A percentile compares a stretch with the other conserved stretches of the same genome.
phyloP scores from a whole-genome alignment of 805 yeast species.

The Starmera dryadoides region DNA sequence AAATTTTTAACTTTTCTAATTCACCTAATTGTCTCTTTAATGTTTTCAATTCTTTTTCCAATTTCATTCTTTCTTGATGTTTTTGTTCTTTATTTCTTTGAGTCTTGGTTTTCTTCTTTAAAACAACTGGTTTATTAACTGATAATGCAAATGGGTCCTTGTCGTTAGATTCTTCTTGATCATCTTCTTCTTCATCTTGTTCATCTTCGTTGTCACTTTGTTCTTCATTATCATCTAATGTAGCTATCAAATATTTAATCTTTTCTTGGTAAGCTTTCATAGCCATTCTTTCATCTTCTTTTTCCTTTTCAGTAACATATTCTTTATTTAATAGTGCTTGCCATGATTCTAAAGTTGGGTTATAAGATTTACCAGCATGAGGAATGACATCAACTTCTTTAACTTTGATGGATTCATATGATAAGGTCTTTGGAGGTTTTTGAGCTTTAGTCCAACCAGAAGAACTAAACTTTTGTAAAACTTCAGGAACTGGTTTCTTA shows the following conservation, averaged over 20 bases:
- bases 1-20: constrained; percentile 38
- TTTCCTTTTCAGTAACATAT: constrained; percentile 53
- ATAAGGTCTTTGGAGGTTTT: constrained; percentile 47
- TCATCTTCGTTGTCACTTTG: constrained; percentile 31
- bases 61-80: constrained; percentile 49
- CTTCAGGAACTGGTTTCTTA: constrained; percentile 27
- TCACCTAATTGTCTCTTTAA: constrained; percentile 56
- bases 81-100: constrained; percentile 67
- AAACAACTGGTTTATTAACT: constrained; percentile 59
- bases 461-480: constrained; percentile 30
- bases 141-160: constrained; percentile 45
- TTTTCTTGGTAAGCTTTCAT: constrained; percentile 57
- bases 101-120: constrained; percentile 67
- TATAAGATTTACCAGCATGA: constrained; percentile 86
- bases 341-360: constrained; percentile 86
- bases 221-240: constrained; percentile 53
- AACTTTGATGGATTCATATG: constrained; percentile 44
- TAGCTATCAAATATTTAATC: constrained; percentile 58
- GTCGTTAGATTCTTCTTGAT: constrained; percentile 30
- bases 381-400: constrained; percentile 48
- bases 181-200: constrained; percentile 22
- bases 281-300: constrained; percentile 55
- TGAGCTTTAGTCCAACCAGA: constrained; percentile 46
- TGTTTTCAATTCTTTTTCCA: constrained; percentile 50
- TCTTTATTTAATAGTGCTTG: constrained; percentile 60